Evolutionary conservation across 805 yeast species (phyloP), one percentile per base, ranked within the genome.

Genomic region (Zygosaccharomyces gambellarensis): DNA sequence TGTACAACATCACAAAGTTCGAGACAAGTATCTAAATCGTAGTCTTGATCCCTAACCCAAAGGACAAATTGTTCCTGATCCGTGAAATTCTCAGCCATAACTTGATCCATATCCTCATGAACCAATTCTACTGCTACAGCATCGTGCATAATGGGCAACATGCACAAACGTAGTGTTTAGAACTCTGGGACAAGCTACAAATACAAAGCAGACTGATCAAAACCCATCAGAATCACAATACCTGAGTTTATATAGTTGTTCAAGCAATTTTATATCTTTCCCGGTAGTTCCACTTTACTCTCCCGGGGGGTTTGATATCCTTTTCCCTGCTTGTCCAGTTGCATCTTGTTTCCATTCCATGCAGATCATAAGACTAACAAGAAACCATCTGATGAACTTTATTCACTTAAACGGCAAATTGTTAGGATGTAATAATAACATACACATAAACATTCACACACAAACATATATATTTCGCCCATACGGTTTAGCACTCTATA

Each of bases 1-100:
- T 42, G 47, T n/a, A 53, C 48, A 28, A 48, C 36, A 25, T 53
- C 56, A 34, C 56, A 50, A n/a, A 53, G 28, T 14, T 46, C 54
- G 34, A 47, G 25, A 19, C 56, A 53, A 19, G 54, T 50, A 29
- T 53, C 54, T 21, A 53, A 32, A 36, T 53, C 56, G 31, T 36
- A 53, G 38, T 53, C 56, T 43, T 53, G 56, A 17, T 53, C 50
- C 21, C 40, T 44, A 12, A 50, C 46, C 40, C 41, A 50, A 17
- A 47, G n/a, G 10, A 46, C 41, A 30, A 50, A 53, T 27, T 53
- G 56, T 29, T 53, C 56, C 25, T 28, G 34, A 28, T 53, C 52
- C 5, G 34, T 45, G 28, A 53, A 53, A 39, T 53, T 43, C 3
- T 50, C 56, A 9, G 48, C 50, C 21, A 53, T 38, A 8, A 48